Evolutionary conservation across 2,329 filamentous ascomycete species (phyloP).

Genomic region (Talaromyces sp.): DNA sequence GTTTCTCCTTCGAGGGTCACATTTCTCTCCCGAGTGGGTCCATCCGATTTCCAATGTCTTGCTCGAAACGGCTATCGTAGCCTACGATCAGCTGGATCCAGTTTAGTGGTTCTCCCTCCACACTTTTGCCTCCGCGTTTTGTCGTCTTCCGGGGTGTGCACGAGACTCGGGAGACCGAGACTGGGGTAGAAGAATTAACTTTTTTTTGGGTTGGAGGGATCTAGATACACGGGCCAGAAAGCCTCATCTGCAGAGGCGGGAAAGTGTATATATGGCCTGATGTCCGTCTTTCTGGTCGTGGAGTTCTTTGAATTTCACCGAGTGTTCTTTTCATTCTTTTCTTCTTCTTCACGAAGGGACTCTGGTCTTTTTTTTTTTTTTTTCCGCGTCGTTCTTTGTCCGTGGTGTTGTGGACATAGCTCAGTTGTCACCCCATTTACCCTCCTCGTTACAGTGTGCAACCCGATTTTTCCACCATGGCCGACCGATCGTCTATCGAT

Average conservation of each 20-base stretch:
- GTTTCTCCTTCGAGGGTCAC: background rate
- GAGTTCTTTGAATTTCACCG: background rate
- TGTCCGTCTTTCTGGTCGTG: conserved; percentile 5
- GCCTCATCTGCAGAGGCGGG: background rate
- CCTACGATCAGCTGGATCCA: background rate
- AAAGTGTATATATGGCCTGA: conserved; percentile 19
- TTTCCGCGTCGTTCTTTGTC: no score
- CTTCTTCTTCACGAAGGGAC: no score
- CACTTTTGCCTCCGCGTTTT: conserved; percentile 7
- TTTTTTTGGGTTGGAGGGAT: conserved; percentile 11
- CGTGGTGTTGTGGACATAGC: no score
- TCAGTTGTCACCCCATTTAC: background rate
- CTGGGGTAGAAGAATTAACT: conserved; percentile 15
- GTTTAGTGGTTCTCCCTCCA: conserved; percentile 18
- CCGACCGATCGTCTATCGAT: conserved; percentile 18
- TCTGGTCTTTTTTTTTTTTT: no score
- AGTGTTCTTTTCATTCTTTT: background rate
- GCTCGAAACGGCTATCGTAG: conserved; percentile 11
- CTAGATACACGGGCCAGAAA: background rate
- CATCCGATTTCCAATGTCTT: conserved; percentile 1
- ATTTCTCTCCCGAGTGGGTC: conserved; percentile 10
- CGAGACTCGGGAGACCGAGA: conserved; percentile 23
- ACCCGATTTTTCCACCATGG: conserved; percentile 12
- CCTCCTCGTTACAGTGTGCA: background rate
- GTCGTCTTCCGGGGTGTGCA: conserved; percentile 13